Conservation (phyloP, 2,329 filamentous ascomycete species). For the Blastomyces emzantsi region DNA sequence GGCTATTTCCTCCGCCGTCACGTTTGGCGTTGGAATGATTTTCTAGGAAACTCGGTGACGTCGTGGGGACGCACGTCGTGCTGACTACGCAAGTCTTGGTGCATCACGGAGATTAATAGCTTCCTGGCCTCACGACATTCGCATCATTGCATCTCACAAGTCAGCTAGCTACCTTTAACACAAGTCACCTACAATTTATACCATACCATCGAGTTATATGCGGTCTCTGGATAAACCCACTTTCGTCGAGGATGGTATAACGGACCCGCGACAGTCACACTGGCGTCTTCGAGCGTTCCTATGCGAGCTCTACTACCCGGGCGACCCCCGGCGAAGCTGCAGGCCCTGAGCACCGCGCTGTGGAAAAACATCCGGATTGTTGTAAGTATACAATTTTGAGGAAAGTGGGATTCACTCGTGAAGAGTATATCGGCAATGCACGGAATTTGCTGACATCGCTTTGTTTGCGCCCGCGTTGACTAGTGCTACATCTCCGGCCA, state of each 20-base stretch:
- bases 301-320: conserved; percentile 76
- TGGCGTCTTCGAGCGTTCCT: conserved; percentile 33
- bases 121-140: neutral
- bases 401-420: neutral
- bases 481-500: conserved; percentile 85
- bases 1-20: neutral
- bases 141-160: neutral
- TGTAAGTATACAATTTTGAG: conserved; percentile 41
- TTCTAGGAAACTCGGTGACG: neutral
- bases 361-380: conserved; percentile 66
- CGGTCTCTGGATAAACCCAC: neutral
- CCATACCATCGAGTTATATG: neutral
- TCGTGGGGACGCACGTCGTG: neutral
- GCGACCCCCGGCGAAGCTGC: conserved; percentile 66
- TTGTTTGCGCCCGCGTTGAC: conserved; percentile 6
- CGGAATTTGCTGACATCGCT: conserved; percentile 7
- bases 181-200: neutral
- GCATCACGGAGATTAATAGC: neutral
- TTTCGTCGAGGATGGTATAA: conserved; percentile 15
- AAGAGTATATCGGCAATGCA: neutral
- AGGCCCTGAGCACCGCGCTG: conserved; percentile 63
- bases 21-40: neutral
- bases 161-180: neutral
- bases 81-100: neutral
- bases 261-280: conserved; percentile 7